Conservation (phyloP, 768 basidiomycete species). For the Russula compacta region DNA sequence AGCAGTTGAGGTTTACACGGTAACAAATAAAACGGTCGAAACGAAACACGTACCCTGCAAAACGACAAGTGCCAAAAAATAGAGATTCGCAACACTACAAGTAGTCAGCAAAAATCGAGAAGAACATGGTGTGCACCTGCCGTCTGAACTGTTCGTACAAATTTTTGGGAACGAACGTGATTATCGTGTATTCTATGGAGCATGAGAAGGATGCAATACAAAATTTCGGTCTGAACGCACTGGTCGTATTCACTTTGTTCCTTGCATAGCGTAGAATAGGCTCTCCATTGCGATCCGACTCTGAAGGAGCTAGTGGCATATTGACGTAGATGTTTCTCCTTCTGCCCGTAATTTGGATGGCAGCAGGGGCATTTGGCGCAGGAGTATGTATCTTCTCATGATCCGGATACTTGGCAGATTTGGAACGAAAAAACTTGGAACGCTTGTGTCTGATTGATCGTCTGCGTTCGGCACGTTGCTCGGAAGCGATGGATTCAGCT, state of each 20-base stretch:
- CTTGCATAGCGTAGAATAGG: conserved; percentile 71
- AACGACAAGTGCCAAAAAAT: conserved; percentile 78
- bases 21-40: neutral
- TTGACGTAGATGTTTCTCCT: conserved; percentile 82
- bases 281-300: conserved; percentile 65
- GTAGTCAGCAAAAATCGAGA: conserved; percentile 8
- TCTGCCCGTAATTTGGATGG: conserved; percentile 34
- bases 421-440: conserved; percentile 46
- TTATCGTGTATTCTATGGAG: conserved; percentile 69
- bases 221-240: conserved; percentile 39
- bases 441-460: conserved; percentile 41
- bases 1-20: conserved; percentile 13
- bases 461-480: conserved; percentile 56
- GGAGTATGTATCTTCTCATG: conserved; percentile 27
- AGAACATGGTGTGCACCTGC: conserved; percentile 26
- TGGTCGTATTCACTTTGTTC: conserved; percentile 92
- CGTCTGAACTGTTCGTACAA: conserved; percentile 91
- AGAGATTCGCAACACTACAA: conserved; percentile 78
- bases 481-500: conserved; percentile 75
- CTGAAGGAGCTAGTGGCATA: conserved; percentile 48
- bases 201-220: neutral
- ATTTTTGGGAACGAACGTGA: conserved; percentile 92
- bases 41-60: conserved; percentile 46
- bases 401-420: conserved; percentile 31
- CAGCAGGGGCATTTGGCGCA: conserved; percentile 25